Base-by-base conservation (phyloP, 1,284 basidiomycete genomes). In the Apiotrichum gracile region DNA sequence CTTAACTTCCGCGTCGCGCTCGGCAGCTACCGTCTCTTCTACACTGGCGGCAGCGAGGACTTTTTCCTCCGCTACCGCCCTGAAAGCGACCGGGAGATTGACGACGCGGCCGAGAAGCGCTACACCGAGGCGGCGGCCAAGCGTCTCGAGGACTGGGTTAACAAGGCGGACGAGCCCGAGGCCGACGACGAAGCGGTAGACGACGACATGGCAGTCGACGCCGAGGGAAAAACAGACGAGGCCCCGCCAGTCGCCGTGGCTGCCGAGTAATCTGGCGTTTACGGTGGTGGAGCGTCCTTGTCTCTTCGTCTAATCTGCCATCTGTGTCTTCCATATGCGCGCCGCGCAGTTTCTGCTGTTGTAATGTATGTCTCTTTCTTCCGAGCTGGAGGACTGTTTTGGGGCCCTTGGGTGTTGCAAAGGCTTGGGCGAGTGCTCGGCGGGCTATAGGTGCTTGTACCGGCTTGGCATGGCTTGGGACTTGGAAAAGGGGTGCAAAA, bases 21-120 rank as follows among this genome's bases (percentile, higher is more conserved):
- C 52, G 80, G 83, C 46, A 81, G 79, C 57, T 90, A 89, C 79
- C 84, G 83, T 71, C 72, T 91, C 56, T 78, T 87, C 75, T 89
- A 87, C 68, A 86, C 85, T 61, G 78, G 77, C 9, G 62, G 64
- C 24, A 73, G 69, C 19, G 71, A 73, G 58, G 73, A 75, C 61
- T 72, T 66, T 52, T 73, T 67, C 65, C 59, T 67, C 53, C 62
- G 66, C n/a, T 51, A 41, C 14, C 57, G 61, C 12, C 27, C 51
- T n/a, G n/a, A n/a, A n/a, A n/a, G n/a, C n/a, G n/a, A n/a, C n/a
- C 52, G 34, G 34, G 39, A 26, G 47, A 14, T 1, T n/a, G 24
- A 24, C 24, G 57, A 66, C 16, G 49, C 47, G 29, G 51, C 51
- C 24, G 62, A 64, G 43, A 51, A 50, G 26, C 34, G 21, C 13